phyloP scores from a whole-genome alignment of 2,329 filamentous ascomycete genomes.

The Aspergillus melleus region DNA sequence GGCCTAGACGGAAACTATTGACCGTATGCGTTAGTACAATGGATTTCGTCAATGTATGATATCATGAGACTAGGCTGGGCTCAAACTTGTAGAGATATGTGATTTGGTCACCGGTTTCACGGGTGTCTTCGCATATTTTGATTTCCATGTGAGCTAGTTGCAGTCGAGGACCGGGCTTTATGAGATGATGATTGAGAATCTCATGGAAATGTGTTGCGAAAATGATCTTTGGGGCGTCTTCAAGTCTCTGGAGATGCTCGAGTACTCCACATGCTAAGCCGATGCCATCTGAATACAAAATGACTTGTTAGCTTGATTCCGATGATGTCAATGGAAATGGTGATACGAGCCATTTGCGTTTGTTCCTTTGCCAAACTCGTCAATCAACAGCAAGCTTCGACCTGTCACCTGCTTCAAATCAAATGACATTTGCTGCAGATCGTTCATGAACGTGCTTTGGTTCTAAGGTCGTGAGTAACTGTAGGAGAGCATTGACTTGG shows the following conservation, averaged over 20 bases:
- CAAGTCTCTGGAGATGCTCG: slow-evolving; percentile 54
- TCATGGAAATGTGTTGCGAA: slow-evolving; percentile 65
- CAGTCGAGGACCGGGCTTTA: slow-evolving; percentile 48
- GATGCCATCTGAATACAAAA: slow-evolving; percentile 55
- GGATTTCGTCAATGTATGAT: background rate
- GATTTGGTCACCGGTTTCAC: slow-evolving; percentile 53
- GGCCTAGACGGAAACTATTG: slow-evolving; percentile 57
- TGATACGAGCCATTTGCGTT: slow-evolving; percentile 51
- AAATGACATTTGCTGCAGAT: slow-evolving; percentile 82
- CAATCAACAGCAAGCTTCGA: slow-evolving; percentile 80
- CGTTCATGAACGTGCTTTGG: slow-evolving; percentile 73
- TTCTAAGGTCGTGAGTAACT: slow-evolving; percentile 32
- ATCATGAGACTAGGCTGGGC: background rate
- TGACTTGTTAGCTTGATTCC: background rate
- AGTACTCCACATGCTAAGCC: slow-evolving; percentile 64
- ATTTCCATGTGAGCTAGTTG: slow-evolving; percentile 62
- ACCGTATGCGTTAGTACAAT: slow-evolving; percentile 2
- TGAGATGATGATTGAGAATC: slow-evolving; percentile 54
- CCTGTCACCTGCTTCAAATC: slow-evolving; percentile 72
- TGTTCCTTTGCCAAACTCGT: slow-evolving; percentile 81
- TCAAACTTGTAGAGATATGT: slow-evolving; percentile 66
- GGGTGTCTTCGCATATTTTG: slow-evolving; percentile 43
- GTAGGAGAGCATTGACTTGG: background rate
- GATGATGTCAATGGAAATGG: no score
- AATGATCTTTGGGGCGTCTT: slow-evolving; percentile 58